These are phyloP conservation scores for Ogataea pignaliae DNA, from an alignment of 805 yeast species.

Conservation along the genomic window DNA sequence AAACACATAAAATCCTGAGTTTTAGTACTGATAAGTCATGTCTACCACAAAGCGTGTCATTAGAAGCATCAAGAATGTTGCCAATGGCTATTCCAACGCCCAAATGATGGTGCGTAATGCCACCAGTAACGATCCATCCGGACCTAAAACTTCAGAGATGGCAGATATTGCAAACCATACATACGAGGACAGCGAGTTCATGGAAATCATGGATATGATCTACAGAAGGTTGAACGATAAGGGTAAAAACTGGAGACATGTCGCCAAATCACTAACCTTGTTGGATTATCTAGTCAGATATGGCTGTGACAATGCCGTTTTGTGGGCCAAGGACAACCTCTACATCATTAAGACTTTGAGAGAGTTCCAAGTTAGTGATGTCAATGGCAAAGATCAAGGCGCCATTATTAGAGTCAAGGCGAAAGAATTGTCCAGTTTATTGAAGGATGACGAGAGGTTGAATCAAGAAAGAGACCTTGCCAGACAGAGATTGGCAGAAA, in stretches of 20 bases:
- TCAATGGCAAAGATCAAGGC: slow-evolving; percentile 79
- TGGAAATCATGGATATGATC: slow-evolving; percentile 90
- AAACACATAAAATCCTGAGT: background rate
- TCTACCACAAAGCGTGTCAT: slow-evolving; percentile 59
- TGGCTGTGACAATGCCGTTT: slow-evolving; percentile 84
- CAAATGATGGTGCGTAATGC: slow-evolving; percentile 90
- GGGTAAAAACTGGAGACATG: slow-evolving; percentile 97
- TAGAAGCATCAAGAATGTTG: slow-evolving; percentile 82
- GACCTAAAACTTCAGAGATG: slow-evolving; percentile 80
- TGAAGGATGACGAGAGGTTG: slow-evolving; percentile 79
- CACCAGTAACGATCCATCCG: slow-evolving; percentile 81
- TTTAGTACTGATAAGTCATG: too few species aligned
- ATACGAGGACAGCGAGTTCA: slow-evolving; percentile 64
- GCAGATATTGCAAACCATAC: slow-evolving; percentile 78
- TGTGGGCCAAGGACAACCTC: slow-evolving; percentile 87
- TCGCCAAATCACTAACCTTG: slow-evolving; percentile 86
- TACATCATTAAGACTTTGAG: slow-evolving; percentile 85
- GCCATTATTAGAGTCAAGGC: slow-evolving; percentile 86
- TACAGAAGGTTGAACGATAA: slow-evolving; percentile 91
- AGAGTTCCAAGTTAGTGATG: slow-evolving; percentile 83
- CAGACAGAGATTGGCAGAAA: slow-evolving; percentile 21
- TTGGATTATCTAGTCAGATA: slow-evolving; percentile 79
- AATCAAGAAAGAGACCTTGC: slow-evolving; percentile 56
- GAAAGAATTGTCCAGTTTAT: slow-evolving; percentile 73
- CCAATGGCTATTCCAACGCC: slow-evolving; percentile 81